Base-by-base conservation (phyloP, 139 green algal species). In the Chlamydomonas schloesseri region DNA sequence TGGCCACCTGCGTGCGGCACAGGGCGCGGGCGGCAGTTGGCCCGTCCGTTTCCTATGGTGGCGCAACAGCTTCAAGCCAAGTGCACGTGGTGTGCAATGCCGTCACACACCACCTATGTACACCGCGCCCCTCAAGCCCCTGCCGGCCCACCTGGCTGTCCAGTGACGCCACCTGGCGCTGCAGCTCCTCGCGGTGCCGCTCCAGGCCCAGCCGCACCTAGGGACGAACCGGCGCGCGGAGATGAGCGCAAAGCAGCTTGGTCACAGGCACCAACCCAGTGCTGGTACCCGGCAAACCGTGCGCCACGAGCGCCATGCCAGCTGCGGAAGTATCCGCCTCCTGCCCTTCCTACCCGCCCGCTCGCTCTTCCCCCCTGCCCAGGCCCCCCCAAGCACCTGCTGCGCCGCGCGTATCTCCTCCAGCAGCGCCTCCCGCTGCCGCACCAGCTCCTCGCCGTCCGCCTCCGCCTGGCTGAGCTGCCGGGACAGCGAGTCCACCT, bases 151-250 rank as follows among this genome's bases (percentile, higher is more conserved):
- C 83, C 69, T 93, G 79, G 79, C 89, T 89, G 58, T 93, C 93
- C 89, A 95, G 77, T 1, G 84, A 73, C 3, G 92, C 90, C 82
- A 96, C 81, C 87, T 96, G 92, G 10, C 92, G 90, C 91, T 96
- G 94, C 84, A 96, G 85, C 53, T 92, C 91, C 89, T 96, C 95
- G 36, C 91, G 88, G 57, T 90, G 81, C 9, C 94, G 92, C 90
- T 96, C 94, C 57, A 94, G 86, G 69, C 91, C 83, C 64, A 96
- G 87, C 1, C 92, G 91, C 53, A 95, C 92, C 91, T 95, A 67
- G 29, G 62, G 33, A 28, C 46, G 50, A 60, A n/a, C n/a, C n/a
- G n/a, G n/a, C n/a, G n/a, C n/a, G n/a, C 0, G 60, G 28, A 21
- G 65, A 50, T 15, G 13, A 42, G 24, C 17, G 47, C 2, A 77